phyloP scores from a whole-genome alignment of 768 basidiomycete genomes.

The Suillus paluster region DNA sequence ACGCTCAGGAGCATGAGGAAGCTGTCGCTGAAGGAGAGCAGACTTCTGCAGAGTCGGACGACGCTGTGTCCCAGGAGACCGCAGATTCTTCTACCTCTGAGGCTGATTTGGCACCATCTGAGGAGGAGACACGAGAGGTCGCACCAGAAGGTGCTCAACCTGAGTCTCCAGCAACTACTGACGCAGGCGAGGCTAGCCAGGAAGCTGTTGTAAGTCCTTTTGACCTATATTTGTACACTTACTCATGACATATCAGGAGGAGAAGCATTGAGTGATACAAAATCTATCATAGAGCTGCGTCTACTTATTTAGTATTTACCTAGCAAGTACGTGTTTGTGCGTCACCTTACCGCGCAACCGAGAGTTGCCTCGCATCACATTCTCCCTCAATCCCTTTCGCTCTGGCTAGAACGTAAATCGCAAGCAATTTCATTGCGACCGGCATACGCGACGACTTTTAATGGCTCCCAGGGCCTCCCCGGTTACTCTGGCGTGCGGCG shows the following conservation, averaged over 20 bases:
- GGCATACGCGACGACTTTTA: no score
- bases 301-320: conserved; percentile 8
- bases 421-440: no score
- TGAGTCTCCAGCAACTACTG: neutral
- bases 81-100: neutral
- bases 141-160: neutral
- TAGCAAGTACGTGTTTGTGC: neutral
- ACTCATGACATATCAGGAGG: conserved; percentile 1
- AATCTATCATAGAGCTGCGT: neutral
- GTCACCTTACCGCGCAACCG: neutral
- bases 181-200: neutral
- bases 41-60: neutral
- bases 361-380: no score
- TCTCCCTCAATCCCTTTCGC: no score
- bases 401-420: no score
- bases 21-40: conserved; percentile 13
- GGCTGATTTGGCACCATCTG: neutral
- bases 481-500: no score
- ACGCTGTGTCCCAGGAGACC: neutral
- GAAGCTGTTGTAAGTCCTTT: neutral
- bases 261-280: neutral
- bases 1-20: conserved; percentile 33
- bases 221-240: no score
- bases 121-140: neutral
- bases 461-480: no score